phyloP scores from a whole-genome alignment of 371 early-diverging fungal genomes.

The Saksenaea oblongispora region DNA sequence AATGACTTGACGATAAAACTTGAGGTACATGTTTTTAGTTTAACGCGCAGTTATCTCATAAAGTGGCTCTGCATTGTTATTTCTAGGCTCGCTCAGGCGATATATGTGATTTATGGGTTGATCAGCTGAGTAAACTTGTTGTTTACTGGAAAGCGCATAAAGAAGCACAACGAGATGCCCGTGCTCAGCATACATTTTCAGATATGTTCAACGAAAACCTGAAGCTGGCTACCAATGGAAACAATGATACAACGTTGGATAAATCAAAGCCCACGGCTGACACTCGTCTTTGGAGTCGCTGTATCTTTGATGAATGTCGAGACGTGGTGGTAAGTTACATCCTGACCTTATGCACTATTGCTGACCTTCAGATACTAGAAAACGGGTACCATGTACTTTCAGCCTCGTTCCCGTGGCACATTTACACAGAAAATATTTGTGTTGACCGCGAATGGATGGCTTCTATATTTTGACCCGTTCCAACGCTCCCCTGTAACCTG shows the following conservation, averaged over 20 bases:
- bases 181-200: constrained; percentile 21
- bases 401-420: constrained; percentile 44
- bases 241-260: constrained; percentile 1
- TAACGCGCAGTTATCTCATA: background rate
- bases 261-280: constrained; percentile 25
- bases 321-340: constrained; percentile 36
- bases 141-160: constrained; percentile 56
- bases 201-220: constrained; percentile 19
- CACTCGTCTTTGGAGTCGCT: constrained; percentile 60
- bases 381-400: constrained; percentile 58
- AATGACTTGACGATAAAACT: constrained; percentile 38
- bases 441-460: constrained; percentile 47
- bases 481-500: constrained; percentile 35
- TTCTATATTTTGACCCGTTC: constrained; percentile 51
- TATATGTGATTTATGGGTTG: constrained; percentile 56
- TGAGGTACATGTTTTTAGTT: constrained; percentile 19
- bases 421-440: constrained; percentile 55
- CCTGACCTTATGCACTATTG: background rate
- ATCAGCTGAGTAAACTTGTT: constrained; percentile 41
- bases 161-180: constrained; percentile 44
- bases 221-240: background rate
- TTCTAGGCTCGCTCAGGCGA: constrained; percentile 43
- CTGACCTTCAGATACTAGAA: constrained; percentile 31
- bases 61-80: constrained; percentile 16
- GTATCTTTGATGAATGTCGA: constrained; percentile 43